Percentiles rank a stretch among this genome's conserved stretches.
These are phyloP conservation scores for Globisporangium perplexum DNA, from an alignment of 352 stramenopile species.

Conservation along the genomic window DNA sequence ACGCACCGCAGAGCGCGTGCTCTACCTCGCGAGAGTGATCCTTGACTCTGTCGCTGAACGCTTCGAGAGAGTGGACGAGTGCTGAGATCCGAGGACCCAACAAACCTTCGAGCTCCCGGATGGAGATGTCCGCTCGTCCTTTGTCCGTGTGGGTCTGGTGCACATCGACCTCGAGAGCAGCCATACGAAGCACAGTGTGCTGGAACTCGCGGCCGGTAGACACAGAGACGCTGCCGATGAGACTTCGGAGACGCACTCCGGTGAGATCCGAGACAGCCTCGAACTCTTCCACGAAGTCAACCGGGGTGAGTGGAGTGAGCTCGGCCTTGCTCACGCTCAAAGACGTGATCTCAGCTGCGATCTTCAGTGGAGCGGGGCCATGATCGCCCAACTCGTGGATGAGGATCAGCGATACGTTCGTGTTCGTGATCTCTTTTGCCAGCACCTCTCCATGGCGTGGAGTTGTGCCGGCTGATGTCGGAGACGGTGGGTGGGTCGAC, in stretches of 20 bases:
- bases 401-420: slow-evolving; percentile 4
- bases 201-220: slow-evolving; percentile 8
- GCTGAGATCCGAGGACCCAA: slow-evolving; percentile 2
- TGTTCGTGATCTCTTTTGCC: slow-evolving; percentile 9
- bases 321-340: background rate
- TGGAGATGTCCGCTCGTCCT: background rate
- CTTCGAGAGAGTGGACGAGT: slow-evolving; percentile 10
- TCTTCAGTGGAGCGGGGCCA: background rate
- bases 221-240: background rate
- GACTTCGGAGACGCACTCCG: background rate
- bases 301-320: background rate
- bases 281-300: slow-evolving; percentile 8
- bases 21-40: background rate
- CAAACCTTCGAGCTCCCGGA: slow-evolving; percentile 5
- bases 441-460: background rate
- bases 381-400: slow-evolving; percentile 9
- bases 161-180: slow-evolving; percentile 3
- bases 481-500: background rate
- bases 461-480: background rate
- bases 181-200: slow-evolving; percentile 2
- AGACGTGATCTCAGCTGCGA: background rate
- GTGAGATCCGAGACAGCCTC: background rate
- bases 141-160: slow-evolving; percentile 3
- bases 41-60: slow-evolving; percentile 4
- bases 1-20: background rate